phyloP scores from a whole-genome alignment of 352 stramenopile species.

The Pythium guiyangense region DNA sequence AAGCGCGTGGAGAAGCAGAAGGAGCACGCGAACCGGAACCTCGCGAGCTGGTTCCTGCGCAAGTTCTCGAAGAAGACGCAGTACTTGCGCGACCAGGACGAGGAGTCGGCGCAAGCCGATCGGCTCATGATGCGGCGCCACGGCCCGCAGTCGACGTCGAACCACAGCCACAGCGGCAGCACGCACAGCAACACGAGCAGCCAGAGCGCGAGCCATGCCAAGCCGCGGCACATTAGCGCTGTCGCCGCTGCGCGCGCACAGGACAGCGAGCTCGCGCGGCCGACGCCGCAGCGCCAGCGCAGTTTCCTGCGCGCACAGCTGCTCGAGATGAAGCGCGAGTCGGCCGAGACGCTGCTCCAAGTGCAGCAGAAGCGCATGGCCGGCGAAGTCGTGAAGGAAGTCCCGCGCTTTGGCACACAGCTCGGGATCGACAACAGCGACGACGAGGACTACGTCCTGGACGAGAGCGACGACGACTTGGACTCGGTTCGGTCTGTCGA shows the following conservation, averaged over 20 bases:
- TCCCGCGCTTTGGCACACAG: constrained; percentile 18
- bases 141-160: not conserved
- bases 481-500: constrained; percentile 27
- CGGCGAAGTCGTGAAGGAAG: constrained; percentile 28
- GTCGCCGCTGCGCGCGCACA: constrained; percentile 26
- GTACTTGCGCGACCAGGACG: constrained; percentile 55
- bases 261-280: constrained; percentile 15
- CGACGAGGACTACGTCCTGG: constrained; percentile 29
- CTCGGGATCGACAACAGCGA: constrained; percentile 21
- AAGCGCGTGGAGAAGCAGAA: constrained; percentile 58
- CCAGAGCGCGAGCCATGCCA: constrained; percentile 23
- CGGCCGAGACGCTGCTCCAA: constrained; percentile 41
- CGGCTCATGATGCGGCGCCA: constrained; percentile 21
- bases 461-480: constrained; percentile 29
- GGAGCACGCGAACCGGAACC: constrained; percentile 48
- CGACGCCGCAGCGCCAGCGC: constrained; percentile 49
- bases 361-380: constrained; percentile 43
- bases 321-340: constrained; percentile 76
- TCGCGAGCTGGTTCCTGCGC: constrained; percentile 65
- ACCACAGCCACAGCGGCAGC: constrained; percentile 8
- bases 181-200: constrained; percentile 18
- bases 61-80: constrained; percentile 65
- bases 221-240: constrained; percentile 26
- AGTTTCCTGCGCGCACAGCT: constrained; percentile 68
- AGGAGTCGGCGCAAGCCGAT: constrained; percentile 33